These are phyloP conservation scores for Ceratocystis lukuohia DNA, from an alignment of 2,329 filamentous ascomycete species.

Conservation along the genomic window DNA sequence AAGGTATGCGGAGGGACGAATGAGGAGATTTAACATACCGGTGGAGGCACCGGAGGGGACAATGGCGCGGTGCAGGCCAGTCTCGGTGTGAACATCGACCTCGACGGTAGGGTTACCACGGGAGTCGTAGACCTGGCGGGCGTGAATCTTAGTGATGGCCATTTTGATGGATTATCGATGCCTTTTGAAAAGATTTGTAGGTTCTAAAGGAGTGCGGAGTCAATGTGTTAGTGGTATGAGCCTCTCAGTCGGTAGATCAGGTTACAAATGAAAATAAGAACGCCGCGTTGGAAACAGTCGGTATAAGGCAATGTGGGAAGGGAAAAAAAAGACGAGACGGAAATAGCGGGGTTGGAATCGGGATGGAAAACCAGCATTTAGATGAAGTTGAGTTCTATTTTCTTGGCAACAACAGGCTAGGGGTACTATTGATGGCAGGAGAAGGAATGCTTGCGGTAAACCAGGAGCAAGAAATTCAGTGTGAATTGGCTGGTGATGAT, in stretches of 20 bases:
- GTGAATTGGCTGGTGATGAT: too few relatives aligned
- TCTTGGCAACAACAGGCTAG: background rate
- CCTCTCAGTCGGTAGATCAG: background rate
- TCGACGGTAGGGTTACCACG: constrained; percentile 96
- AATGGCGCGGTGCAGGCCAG: constrained; percentile 84
- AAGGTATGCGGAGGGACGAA: background rate
- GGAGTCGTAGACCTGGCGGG: constrained; percentile 95
- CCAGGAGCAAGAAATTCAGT: too few relatives aligned
- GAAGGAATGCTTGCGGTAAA: background rate
- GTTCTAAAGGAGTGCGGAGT: constrained; percentile 12
- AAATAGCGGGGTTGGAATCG: background rate
- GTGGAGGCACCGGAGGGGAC: constrained; percentile 88
- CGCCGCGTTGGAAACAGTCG: background rate
- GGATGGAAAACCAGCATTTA: background rate
- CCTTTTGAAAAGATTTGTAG: constrained; percentile 14
- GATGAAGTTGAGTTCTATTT: background rate
- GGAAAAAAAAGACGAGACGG: too few relatives aligned
- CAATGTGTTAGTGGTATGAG: constrained; percentile 20
- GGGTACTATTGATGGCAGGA: background rate
- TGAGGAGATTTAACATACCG: constrained; percentile 42
- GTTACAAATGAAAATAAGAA: background rate
- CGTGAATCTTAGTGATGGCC: constrained; percentile 82
- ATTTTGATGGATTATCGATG: constrained; percentile 42
- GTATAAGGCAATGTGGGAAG: background rate
- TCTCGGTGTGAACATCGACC: constrained; percentile 87